A percentile compares a stretch with the other conserved stretches of the same genome.
Conservation (phyloP, 176 grass and related monocot species). For the Calamus simplicifolius region DNA sequence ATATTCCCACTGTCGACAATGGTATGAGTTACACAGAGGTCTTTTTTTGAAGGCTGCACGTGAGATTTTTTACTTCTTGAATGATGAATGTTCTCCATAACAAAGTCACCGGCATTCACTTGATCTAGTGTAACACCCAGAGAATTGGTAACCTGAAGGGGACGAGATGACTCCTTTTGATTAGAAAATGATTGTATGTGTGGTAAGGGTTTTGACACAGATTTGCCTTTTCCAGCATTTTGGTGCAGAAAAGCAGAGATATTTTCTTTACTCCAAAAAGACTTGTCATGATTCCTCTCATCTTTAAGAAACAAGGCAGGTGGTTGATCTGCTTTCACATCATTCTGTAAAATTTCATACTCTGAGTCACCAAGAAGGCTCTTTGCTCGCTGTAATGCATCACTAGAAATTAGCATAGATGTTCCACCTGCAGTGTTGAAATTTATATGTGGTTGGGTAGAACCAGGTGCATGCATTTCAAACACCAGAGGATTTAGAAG, state of each 20-base stretch:
- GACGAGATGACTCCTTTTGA: constrained; percentile 1
- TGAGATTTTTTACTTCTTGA: constrained; percentile 20
- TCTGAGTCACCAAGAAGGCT: constrained; percentile 57
- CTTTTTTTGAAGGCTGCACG: constrained; percentile 27
- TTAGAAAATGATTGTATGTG: background rate
- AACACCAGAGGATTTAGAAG: constrained; percentile 20
- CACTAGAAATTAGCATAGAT: constrained; percentile 55
- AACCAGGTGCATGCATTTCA: constrained; percentile 18
- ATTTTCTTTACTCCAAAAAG: constrained; percentile 28
- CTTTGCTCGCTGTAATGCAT: constrained; percentile 64
- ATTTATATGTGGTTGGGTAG: constrained; percentile 29
- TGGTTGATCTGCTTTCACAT: constrained; percentile 10
- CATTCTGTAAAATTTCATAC: constrained; percentile 22
- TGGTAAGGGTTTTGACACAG: constrained; percentile 5
- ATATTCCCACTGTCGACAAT: constrained; percentile 13
- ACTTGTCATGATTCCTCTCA: constrained; percentile 17
- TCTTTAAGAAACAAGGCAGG: constrained; percentile 25
- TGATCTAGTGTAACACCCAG: constrained; percentile 9
- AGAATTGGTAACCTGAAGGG: constrained; percentile 22
- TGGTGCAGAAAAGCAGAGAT: constrained; percentile 13
- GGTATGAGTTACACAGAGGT: constrained; percentile 22
- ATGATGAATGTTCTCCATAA: constrained; percentile 7
- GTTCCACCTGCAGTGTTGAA: constrained; percentile 59
- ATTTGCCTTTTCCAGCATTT: constrained; percentile 7
- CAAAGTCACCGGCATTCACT: constrained; percentile 13